Base-by-base conservation (phyloP, 176 grass and related monocot genomes). In the Lolium rigidum region DNA sequence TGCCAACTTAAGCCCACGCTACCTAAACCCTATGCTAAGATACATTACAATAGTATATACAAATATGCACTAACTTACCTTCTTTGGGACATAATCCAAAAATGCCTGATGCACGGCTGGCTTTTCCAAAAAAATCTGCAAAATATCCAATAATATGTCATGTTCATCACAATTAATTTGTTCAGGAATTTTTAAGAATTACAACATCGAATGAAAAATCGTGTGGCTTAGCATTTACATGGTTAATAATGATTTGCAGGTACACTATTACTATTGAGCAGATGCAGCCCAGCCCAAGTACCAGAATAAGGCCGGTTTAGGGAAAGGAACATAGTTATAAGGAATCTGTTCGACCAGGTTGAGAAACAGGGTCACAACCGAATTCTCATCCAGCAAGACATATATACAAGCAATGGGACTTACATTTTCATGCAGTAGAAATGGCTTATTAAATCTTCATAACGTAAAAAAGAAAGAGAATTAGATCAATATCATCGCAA, bases 71-170 rank as follows among this genome's bases (percentile, higher is more conserved):
- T 60, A 61, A 84, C 20, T 72, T 92, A 94, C 95, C 88, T 95
- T 98, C 43, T 72, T 90, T 18, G 93, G 95, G 72, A 98, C 95
- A 55, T 76, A 91, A 86, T 93, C 79, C 59, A 98, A 88, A 94
- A 92, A 98, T 81, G 95, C 95, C 50, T 86, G 82, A 90, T 87
- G 91, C 54, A 98, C 93, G 77, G 95, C 93, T 85, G 95, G 95
- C 37, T 98, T 98, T 91, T 98, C 93, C 48, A 90, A 86, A 88
- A 98, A 98, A 90, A 95, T 98, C 95, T 98, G 91, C 60, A 88
- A 83, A 68, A 83, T 51, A 84, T 15, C 22, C 15, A 43, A 61
- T 18, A 89, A 77, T 63, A 77, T 25, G 70, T 64, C 6, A 82
- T 59, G 26, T 71, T 81, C 49, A 55, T 22, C 62, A 28, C 4